Base-by-base conservation (phyloP, 345 rosid genomes). In the Syzygium oleosum region DNA sequence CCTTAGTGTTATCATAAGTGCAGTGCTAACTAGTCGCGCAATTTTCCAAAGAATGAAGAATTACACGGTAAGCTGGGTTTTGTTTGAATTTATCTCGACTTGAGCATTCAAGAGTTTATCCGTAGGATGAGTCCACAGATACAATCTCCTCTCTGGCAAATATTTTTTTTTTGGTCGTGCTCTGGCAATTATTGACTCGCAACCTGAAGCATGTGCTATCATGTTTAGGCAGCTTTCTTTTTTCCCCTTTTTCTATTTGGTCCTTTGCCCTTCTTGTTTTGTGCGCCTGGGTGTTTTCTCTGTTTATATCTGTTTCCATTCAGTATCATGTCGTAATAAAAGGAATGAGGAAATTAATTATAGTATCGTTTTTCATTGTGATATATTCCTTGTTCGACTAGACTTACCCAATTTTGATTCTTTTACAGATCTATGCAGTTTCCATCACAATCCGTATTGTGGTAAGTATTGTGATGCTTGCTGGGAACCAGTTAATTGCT, bases 381-480 rank as follows among this genome's bases (percentile, higher is more conserved):
- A 73, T 10, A 19, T 22, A 34, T 73, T 52, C n/a, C 31, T 88
- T 58, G 25, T 83, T 52, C 51, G 84, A 84, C 79, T 61, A 9
- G 49, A 85, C 15, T 80, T 86, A 54, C 61, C 84, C 87, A 52
- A 34, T 12, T 83, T 54, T 80, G 53, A 87, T 88, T 88, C 68
- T 88, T 19, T 90, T 87, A 91, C 95, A 95, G 97, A 95, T 96
- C 87, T 96, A 96, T 90, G 99, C 96, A 51, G 99, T 96, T 34
- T 96, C 99, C 58, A 94, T 96, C 85, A 95, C 99, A 53, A 95
- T 95, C 85, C 96, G 97, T 93, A 95, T 95, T n/a, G 98, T 96
- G 93, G 94, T 94, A 91, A 90, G 94, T 89, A 87, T 22, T 87
- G 11, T 25, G 61, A 13, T 78, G 52, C 43, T 13, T 21, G 27